Percentiles rank a stretch among this genome's conserved stretches.
Evolutionary conservation across 371 early-diverging fungal species (phyloP).

Genomic region (Mucor mucedo): DNA sequence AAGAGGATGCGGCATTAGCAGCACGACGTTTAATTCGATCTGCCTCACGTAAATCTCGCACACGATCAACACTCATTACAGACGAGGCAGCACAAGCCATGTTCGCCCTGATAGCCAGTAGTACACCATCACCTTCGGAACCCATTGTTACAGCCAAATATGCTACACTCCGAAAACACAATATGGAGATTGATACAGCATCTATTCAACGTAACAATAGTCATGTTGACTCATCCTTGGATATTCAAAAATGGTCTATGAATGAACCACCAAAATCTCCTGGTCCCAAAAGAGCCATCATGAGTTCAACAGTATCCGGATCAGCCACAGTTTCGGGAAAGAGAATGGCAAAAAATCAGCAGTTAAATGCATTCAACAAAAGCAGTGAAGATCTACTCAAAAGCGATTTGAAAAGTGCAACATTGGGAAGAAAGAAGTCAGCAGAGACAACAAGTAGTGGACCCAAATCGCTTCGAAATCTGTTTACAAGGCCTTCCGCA

Average conservation of each 20-base stretch:
- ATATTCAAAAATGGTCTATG: conserved; percentile 8
- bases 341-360: conserved; percentile 7
- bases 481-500: conserved; percentile 8
- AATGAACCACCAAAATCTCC: background rate
- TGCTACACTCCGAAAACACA: conserved; percentile 20
- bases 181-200: conserved; percentile 5
- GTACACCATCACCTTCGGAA: conserved; percentile 5
- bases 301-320: conserved; percentile 24
- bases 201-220: background rate
- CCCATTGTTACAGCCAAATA: conserved; percentile 4
- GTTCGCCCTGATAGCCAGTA: conserved; percentile 7
- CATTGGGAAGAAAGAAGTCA: conserved; percentile 11
- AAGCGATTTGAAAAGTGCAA: conserved; percentile 10
- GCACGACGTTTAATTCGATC: conserved; percentile 30
- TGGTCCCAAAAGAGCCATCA: conserved; percentile 19
- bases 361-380: background rate
- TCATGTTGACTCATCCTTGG: background rate
- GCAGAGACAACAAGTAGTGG: background rate
- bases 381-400: conserved; percentile 4
- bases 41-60: conserved; percentile 34
- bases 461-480: conserved; percentile 10
- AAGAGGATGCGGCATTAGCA: conserved; percentile 18
- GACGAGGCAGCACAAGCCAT: conserved; percentile 19
- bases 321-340: conserved; percentile 26
- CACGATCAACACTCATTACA: conserved; percentile 29